Conservation (phyloP, 2,329 filamentous ascomycete genomes). For the Amauroascus niger region DNA sequence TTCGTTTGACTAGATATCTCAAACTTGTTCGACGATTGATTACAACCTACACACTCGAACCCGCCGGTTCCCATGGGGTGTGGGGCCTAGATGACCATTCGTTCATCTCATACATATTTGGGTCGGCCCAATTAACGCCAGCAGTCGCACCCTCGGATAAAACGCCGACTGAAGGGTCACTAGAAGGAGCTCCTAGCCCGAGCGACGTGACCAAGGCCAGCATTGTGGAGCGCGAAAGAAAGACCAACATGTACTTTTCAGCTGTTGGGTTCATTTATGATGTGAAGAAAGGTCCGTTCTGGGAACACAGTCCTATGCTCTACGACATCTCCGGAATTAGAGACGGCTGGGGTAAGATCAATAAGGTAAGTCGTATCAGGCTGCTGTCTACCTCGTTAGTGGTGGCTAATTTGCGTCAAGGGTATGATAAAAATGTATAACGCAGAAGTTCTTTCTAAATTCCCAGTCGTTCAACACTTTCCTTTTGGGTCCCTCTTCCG, state of each 20-base stretch:
- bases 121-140: slow-evolving; percentile 78
- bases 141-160: slow-evolving; percentile 55
- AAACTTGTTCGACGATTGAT: slow-evolving; percentile 72
- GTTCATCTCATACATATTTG: slow-evolving; percentile 89
- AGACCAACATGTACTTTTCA: slow-evolving; percentile 79
- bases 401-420: slow-evolving; percentile 31
- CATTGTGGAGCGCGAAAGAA: slow-evolving; percentile 56
- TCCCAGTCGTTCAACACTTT: slow-evolving; percentile 97
- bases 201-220: slow-evolving; percentile 55
- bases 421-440: slow-evolving; percentile 99
- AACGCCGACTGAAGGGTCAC: slow-evolving; percentile 70
- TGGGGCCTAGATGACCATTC: slow-evolving; percentile 98
- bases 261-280: slow-evolving; percentile 96
- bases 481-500: slow-evolving; percentile 70
- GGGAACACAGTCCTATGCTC: slow-evolving; percentile 90
- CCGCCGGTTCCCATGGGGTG: slow-evolving; percentile 90
- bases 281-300: slow-evolving; percentile 92
- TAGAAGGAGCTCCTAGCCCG: slow-evolving; percentile 61
- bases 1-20: slow-evolving; percentile 53
- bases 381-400: not conserved
- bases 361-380: slow-evolving; percentile 49
- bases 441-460: slow-evolving; percentile 90
- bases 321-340: slow-evolving; percentile 89
- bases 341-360: slow-evolving; percentile 97
- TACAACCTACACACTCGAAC: slow-evolving; percentile 82